A percentile compares a stretch with the other conserved stretches of the same genome.
These are phyloP conservation scores for Xylaria sp. DNA, from an alignment of 2,329 filamentous ascomycete species.

Conservation along the genomic window DNA sequence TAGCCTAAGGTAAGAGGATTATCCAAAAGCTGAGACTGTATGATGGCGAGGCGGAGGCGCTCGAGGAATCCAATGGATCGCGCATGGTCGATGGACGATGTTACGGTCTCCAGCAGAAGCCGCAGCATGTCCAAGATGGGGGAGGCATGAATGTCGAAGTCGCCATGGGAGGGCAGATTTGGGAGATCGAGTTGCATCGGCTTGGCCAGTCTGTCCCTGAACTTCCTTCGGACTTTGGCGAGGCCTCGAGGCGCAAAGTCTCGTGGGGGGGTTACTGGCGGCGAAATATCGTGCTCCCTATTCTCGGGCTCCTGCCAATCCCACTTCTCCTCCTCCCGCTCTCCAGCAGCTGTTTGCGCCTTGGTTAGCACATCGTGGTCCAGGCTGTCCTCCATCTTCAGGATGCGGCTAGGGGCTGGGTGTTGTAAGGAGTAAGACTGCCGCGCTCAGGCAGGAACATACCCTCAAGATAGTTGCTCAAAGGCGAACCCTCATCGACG, in stretches of 20 bases:
- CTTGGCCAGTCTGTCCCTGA: slow-evolving; percentile 46
- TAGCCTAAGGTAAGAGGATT: slow-evolving; percentile 48
- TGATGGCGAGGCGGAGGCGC: slow-evolving; percentile 50
- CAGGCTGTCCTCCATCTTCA: background rate
- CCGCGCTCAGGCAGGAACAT: slow-evolving; percentile 27
- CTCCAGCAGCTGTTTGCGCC: slow-evolving; percentile 45
- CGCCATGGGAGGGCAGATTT: slow-evolving; percentile 42
- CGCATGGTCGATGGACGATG: slow-evolving; percentile 50
- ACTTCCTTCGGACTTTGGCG: slow-evolving; percentile 48
- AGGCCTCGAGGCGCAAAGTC: slow-evolving; percentile 51
- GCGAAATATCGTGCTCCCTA: slow-evolving; percentile 45
- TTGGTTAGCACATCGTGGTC: slow-evolving; percentile 39
- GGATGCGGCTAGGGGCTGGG: slow-evolving; percentile 1
- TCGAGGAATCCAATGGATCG: slow-evolving; percentile 50
- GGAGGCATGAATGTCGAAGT: slow-evolving; percentile 44
- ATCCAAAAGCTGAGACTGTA: slow-evolving; percentile 50
- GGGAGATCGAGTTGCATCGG: slow-evolving; percentile 46
- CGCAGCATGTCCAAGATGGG: slow-evolving; percentile 44
- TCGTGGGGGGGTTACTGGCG: slow-evolving; percentile 46
- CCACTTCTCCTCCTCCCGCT: slow-evolving; percentile 44
- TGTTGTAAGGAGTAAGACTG: background rate
- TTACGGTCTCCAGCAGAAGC: slow-evolving; percentile 47
- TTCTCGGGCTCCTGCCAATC: slow-evolving; percentile 47
- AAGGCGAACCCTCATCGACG: slow-evolving; percentile 51
- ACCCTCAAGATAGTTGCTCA: slow-evolving; percentile 52